A percentile compares a stretch with the other conserved stretches of the same genome.
These are phyloP conservation scores for Mortierella sp. DNA, from an alignment of 371 early-diverging fungal genomes.

Conservation along the genomic window DNA sequence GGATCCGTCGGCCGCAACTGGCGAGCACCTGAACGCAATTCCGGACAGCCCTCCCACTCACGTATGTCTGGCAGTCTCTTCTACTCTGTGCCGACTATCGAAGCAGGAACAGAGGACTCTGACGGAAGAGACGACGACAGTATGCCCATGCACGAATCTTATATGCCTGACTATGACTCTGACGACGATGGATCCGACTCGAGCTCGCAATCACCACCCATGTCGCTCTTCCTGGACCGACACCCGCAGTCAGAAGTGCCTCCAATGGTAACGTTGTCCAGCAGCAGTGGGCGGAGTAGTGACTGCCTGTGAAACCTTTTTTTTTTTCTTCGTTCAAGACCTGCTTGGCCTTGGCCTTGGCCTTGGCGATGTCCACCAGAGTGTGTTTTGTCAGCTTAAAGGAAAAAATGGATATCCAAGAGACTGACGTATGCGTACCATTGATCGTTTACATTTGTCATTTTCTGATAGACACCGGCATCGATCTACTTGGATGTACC, in stretches of 20 bases:
- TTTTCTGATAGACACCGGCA: slow-evolving; percentile 63
- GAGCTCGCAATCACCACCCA: slow-evolving; percentile 54
- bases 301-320: slow-evolving; percentile 33
- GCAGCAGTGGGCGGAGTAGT: slow-evolving; percentile 15
- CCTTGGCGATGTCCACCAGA: slow-evolving; percentile 23
- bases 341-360: slow-evolving; percentile 1
- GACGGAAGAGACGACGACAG: slow-evolving; percentile 27
- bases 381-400: not conserved
- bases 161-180: slow-evolving; percentile 49
- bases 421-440: not conserved
- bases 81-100: slow-evolving; percentile 56
- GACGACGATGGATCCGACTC: slow-evolving; percentile 49
- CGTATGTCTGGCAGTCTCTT: slow-evolving; percentile 53
- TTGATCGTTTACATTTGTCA: not conserved
- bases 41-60: slow-evolving; percentile 18
- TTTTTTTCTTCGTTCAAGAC: slow-evolving; percentile 1
- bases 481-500: slow-evolving; percentile 69
- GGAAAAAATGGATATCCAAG: not conserved
- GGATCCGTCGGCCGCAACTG: slow-evolving; percentile 33
- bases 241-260: slow-evolving; percentile 36
- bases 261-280: slow-evolving; percentile 34
- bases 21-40: slow-evolving; percentile 34
- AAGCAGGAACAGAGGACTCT: slow-evolving; percentile 24
- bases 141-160: slow-evolving; percentile 31
- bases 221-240: slow-evolving; percentile 54